These are phyloP conservation scores for Bombardia bombarda DNA, from an alignment of 495 filamentous ascomycete genomes.

Conservation along the genomic window DNA sequence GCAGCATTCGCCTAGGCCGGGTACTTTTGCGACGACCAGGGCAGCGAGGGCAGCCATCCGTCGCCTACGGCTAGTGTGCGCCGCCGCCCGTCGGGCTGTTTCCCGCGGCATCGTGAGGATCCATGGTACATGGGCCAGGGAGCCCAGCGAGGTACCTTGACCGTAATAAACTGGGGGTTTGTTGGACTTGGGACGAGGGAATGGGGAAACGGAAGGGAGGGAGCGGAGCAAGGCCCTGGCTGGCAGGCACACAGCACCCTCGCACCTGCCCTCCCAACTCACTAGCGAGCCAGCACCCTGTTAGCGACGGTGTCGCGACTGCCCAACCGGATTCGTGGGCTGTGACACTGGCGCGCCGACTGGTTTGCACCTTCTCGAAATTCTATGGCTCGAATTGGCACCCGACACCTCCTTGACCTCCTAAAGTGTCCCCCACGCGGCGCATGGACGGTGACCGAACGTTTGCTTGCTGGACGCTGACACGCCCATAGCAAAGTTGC, in stretches of 20 bases:
- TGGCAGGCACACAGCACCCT: background rate
- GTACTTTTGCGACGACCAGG: too few relatives aligned
- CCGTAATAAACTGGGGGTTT: background rate
- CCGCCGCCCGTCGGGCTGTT: conserved; percentile 1
- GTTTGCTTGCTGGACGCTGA: conserved; percentile 1
- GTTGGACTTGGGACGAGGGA: background rate
- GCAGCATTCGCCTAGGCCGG: background rate
- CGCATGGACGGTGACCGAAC: conserved; percentile 15
- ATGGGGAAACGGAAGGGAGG: background rate
- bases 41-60: too few relatives aligned
- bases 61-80: background rate
- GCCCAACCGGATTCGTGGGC: conserved; percentile 11
- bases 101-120: background rate
- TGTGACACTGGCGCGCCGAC: conserved; percentile 6
- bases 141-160: too few relatives aligned
- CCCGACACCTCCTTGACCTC: too few relatives aligned
- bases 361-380: conserved; percentile 6
- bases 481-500: conserved; percentile 13
- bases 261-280: background rate
- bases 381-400: conserved; percentile 15
- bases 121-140: background rate
- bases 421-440: conserved; percentile 14
- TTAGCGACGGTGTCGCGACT: background rate
- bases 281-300: background rate
- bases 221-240: too few relatives aligned